phyloP scores from a whole-genome alignment of 1,284 basidiomycete genomes.

The Rhodofomes roseus region DNA sequence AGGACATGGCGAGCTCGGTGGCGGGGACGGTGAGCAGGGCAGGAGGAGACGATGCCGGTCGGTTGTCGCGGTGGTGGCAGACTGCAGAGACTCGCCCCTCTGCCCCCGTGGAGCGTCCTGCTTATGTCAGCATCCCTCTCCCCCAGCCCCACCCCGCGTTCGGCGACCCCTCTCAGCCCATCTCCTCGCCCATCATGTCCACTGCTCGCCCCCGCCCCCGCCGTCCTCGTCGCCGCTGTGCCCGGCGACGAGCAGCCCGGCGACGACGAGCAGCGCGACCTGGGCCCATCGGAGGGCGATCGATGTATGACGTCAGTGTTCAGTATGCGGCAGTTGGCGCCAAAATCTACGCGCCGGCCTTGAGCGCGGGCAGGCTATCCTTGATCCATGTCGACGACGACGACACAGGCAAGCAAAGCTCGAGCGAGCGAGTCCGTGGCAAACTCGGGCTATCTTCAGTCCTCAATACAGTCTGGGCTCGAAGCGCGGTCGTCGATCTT shows the following conservation, averaged over 20 bases:
- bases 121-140: background rate
- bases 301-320: background rate
- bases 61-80: background rate
- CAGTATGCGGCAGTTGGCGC: background rate
- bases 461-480: no score
- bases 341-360: background rate
- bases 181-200: background rate
- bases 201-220: background rate
- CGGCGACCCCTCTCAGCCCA: no score
- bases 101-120: background rate
- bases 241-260: background rate
- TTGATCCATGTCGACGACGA: background rate
- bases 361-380: no score
- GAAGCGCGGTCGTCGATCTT: no score
- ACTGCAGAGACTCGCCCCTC: background rate
- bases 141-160: background rate
- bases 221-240: background rate
- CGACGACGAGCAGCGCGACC: conserved; percentile 4
- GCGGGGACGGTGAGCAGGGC: background rate
- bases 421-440: no score
- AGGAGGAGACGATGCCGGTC: background rate
- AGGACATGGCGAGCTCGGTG: conserved; percentile 57
- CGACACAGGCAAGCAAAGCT: no score
- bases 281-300: background rate
- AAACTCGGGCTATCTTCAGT: no score